Evolutionary conservation across 306 rosid genomes (phyloP).

Genomic region (Acacia acuminata): DNA sequence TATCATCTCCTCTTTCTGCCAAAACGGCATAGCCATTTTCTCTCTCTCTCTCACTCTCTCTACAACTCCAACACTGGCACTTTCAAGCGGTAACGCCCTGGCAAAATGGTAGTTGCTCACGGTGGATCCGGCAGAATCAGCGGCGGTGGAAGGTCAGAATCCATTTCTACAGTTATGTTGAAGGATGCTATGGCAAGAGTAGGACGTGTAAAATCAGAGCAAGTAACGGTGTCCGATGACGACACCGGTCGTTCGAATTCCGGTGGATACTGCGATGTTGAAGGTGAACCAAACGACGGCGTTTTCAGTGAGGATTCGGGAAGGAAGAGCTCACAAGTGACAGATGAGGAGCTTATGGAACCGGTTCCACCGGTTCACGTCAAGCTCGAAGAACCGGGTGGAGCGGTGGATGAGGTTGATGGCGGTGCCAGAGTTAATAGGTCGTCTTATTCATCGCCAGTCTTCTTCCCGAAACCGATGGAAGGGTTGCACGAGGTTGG

Average conservation of each 20-base stretch:
- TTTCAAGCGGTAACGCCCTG: background rate
- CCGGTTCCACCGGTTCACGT: slow-evolving; percentile 21
- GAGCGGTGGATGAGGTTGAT: slow-evolving; percentile 6
- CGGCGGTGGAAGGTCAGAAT: background rate
- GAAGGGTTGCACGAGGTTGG: slow-evolving; percentile 70
- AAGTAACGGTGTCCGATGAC: background rate
- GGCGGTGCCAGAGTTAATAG: slow-evolving; percentile 27
- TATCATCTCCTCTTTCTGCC: background rate
- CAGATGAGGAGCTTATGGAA: background rate
- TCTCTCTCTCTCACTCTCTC: background rate
- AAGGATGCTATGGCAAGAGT: background rate
- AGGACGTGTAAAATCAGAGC: slow-evolving; percentile 34
- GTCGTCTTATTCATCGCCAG: slow-evolving; percentile 39
- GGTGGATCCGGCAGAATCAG: slow-evolving; percentile 15
- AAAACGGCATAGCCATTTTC: background rate
- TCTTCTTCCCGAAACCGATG: slow-evolving; percentile 59
- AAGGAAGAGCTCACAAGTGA: slow-evolving; percentile 17
- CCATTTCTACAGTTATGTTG: background rate
- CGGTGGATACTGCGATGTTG: background rate
- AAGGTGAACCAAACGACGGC: slow-evolving; percentile 3
- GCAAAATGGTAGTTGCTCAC: slow-evolving; percentile 19
- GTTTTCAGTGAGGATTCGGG: slow-evolving; percentile 28
- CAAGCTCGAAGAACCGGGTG: slow-evolving; percentile 42
- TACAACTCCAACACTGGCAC: background rate
- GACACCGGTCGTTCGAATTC: background rate